phyloP scores from a whole-genome alignment of 75 land plant species.

The Cryptomeria japonica region DNA sequence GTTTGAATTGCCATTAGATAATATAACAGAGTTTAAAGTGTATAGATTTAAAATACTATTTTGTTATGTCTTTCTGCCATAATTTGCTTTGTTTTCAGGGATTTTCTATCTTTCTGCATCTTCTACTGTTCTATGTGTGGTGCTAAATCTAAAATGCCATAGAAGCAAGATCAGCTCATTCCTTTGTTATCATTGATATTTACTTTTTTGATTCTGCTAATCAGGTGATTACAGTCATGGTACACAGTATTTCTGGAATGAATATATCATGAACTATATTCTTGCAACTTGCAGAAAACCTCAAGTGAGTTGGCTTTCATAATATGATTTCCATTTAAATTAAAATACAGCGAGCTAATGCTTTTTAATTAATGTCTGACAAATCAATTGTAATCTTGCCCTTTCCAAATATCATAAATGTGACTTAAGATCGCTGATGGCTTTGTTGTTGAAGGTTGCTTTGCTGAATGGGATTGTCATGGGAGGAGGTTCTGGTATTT shows the following conservation, averaged over 20 bases:
- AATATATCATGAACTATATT: constrained; percentile 70
- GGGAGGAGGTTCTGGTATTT: constrained; percentile 94
- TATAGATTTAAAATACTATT: background rate
- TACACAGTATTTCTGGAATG: constrained; percentile 53
- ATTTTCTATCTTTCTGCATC: background rate
- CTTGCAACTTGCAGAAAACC: constrained; percentile 82
- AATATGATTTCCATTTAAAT: background rate
- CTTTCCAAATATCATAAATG: background rate
- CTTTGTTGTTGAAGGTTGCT: constrained; percentile 61
- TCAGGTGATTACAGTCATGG: constrained; percentile 61
- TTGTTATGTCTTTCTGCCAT: background rate
- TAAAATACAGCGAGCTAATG: background rate
- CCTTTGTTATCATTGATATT: background rate
- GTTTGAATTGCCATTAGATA: background rate
- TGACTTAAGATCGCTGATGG: background rate
- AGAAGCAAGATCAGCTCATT: background rate
- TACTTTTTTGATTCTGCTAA: background rate
- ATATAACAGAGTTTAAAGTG: background rate
- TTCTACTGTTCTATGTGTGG: background rate
- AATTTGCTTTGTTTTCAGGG: background rate
- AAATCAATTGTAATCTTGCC: background rate
- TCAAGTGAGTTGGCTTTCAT: constrained; percentile 48
- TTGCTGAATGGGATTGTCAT: constrained; percentile 90
- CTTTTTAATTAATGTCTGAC: background rate
- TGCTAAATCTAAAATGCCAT: background rate